Evolutionary conservation across 805 yeast genomes (phyloP).

Genomic region (Nakazawaea ishiwadae): DNA sequence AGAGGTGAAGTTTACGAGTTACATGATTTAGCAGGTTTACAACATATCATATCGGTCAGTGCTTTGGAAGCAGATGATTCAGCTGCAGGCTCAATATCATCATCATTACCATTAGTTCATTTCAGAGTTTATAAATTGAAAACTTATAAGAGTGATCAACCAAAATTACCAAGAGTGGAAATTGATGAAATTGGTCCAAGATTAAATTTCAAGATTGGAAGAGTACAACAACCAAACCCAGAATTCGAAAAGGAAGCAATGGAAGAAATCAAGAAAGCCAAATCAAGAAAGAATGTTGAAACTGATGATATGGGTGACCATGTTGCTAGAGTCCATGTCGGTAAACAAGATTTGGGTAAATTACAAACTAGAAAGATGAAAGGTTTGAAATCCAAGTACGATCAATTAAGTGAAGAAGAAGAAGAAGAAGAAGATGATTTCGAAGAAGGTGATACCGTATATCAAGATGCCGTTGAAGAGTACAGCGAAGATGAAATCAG

Average conservation of each 20-base stretch:
- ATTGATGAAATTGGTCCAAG: conserved; percentile 95
- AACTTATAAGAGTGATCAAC: conserved; percentile 70
- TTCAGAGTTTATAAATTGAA: conserved; percentile 89
- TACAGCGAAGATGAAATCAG: conserved; percentile 14
- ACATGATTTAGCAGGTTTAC: conserved; percentile 93
- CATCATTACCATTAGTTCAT: conserved; percentile 69
- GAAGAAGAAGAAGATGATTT: conserved; percentile 47
- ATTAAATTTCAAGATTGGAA: conserved; percentile 86
- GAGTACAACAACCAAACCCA: conserved; percentile 75
- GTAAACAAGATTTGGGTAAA: conserved; percentile 85
- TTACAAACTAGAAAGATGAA: conserved; percentile 98
- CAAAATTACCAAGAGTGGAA: conserved; percentile 91
- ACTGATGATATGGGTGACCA: conserved; percentile 92
- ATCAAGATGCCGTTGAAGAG: conserved; percentile 18
- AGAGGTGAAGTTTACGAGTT: conserved; percentile 76
- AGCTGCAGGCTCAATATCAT: conserved; percentile 54
- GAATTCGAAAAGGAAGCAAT: conserved; percentile 89
- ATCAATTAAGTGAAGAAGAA: conserved; percentile 56
- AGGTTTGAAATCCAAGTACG: conserved; percentile 86
- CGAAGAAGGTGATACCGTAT: conserved; percentile 46
- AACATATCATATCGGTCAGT: conserved; percentile 79
- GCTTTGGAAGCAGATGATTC: conserved; percentile 73
- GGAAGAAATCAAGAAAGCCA: conserved; percentile 73
- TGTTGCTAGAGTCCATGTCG: conserved; percentile 93
- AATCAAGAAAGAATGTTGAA: conserved; percentile 82